These are phyloP conservation scores for Orobanche coerulescens DNA, from an alignment of 257 asterid genomes.

Conservation along the genomic window DNA sequence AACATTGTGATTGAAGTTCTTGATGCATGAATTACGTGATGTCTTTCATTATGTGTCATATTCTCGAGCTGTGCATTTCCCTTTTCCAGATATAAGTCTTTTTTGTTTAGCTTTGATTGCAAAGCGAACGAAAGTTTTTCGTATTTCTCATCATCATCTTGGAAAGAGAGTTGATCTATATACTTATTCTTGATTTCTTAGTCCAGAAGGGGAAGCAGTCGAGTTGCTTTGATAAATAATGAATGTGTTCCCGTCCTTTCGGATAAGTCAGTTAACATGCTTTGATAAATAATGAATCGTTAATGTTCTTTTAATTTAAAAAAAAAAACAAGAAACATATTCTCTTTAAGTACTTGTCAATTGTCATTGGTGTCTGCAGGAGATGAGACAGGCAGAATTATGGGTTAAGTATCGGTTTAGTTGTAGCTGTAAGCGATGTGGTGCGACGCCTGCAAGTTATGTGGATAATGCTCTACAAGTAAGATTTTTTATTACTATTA, in stretches of 20 bases:
- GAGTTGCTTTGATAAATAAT: not conserved
- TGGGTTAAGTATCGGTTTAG: slow-evolving; percentile 51
- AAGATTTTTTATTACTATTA: slow-evolving; percentile 16
- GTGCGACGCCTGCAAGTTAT: slow-evolving; percentile 36
- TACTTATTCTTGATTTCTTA: not conserved
- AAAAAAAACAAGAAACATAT: no score
- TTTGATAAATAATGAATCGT: no score
- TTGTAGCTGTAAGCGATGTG: slow-evolving; percentile 60
- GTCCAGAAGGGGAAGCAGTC: not conserved
- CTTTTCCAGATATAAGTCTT: not conserved
- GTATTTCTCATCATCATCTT: not conserved
- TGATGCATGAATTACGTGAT: not conserved
- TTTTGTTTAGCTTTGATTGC: not conserved
- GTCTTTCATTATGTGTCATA: no score
- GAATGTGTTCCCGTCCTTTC: not conserved
- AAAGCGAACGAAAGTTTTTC: not conserved
- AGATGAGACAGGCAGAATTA: slow-evolving; percentile 48
- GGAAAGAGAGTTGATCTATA: not conserved
- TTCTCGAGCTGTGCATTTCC: no score
- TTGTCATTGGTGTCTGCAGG: slow-evolving; percentile 32
- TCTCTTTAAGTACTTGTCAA: not conserved
- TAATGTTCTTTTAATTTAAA: no score
- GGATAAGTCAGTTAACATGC: not conserved
- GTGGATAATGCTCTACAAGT: slow-evolving; percentile 58
- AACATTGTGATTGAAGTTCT: not conserved